phyloP scores from a whole-genome alignment of 2,329 filamentous ascomycete species.

The Macrophomina tecta region DNA sequence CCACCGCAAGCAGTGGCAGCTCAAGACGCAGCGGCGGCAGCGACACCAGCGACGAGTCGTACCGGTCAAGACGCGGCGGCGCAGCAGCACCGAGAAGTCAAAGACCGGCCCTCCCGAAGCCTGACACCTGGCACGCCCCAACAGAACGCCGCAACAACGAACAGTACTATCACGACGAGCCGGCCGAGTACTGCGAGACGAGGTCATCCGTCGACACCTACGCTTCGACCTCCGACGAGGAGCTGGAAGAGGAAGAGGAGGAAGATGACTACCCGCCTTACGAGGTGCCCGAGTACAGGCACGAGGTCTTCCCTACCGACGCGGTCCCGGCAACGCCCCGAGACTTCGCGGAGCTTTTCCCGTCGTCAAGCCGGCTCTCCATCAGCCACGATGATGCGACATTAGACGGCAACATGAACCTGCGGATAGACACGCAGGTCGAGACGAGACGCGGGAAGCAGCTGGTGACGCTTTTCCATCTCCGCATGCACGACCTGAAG shows the following conservation, averaged over 20 bases:
- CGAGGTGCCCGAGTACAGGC: conserved; percentile 65
- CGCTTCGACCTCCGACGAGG: conserved; percentile 71
- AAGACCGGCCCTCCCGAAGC: conserved; percentile 38
- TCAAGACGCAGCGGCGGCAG: conserved; percentile 32
- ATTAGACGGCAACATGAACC: conserved; percentile 93
- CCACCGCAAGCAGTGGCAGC: conserved; percentile 22
- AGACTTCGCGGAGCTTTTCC: conserved; percentile 85
- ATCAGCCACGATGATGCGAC: conserved; percentile 92
- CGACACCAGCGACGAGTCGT: conserved; percentile 35
- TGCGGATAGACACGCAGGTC: conserved; percentile 82
- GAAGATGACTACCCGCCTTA: conserved; percentile 56
- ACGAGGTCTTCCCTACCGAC: conserved; percentile 67
- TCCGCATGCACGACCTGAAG: conserved; percentile 91
- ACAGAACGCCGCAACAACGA: conserved; percentile 34
- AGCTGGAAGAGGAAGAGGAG: conserved; percentile 55
- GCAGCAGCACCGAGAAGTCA: conserved; percentile 39
- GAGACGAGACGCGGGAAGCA: conserved; percentile 62
- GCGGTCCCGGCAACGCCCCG: conserved; percentile 78
- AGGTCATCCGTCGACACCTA: conserved; percentile 68
- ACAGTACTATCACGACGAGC: conserved; percentile 34
- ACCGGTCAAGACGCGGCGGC: conserved; percentile 40
- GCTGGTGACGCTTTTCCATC: conserved; percentile 83
- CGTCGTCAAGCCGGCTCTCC: conserved; percentile 77
- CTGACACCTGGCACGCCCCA: conserved; percentile 41
- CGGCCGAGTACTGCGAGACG: conserved; percentile 30